phyloP scores from a whole-genome alignment of 768 basidiomycete species.

The Lentinula detonsa region DNA sequence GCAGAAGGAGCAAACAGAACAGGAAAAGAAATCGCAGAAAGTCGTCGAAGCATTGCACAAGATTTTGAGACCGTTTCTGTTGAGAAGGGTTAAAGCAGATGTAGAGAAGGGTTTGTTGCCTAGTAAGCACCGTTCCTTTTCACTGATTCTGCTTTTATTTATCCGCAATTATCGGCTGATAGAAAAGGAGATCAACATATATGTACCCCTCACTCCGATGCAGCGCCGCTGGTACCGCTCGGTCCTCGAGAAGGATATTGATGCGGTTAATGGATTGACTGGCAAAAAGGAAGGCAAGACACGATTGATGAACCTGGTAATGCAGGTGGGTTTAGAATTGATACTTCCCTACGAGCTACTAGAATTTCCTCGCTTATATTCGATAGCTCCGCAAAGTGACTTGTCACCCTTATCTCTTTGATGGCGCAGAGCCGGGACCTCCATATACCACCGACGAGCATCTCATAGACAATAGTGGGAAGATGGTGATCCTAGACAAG shows the following conservation, averaged over 20 bases:
- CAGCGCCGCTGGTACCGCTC: constrained; percentile 97
- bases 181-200: constrained; percentile 99
- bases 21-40: constrained; percentile 84
- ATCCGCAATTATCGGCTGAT: not conserved
- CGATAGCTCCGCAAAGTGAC: constrained; percentile 74
- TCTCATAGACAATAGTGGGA: constrained; percentile 88
- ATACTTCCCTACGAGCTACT: not conserved
- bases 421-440: constrained; percentile 97
- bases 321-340: constrained; percentile 62
- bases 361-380: not conserved
- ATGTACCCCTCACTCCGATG: constrained; percentile 95
- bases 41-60: constrained; percentile 97
- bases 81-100: constrained; percentile 91
- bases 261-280: constrained; percentile 92
- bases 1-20: constrained; percentile 16
- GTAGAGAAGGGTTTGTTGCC: constrained; percentile 95
- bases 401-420: constrained; percentile 89
- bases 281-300: constrained; percentile 99
- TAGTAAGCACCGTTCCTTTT: constrained; percentile 40
- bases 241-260: constrained; percentile 96
- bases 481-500: constrained; percentile 98
- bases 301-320: constrained; percentile 96
- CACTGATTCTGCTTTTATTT: not conserved
- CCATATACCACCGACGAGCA: constrained; percentile 99
- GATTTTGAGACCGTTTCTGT: constrained; percentile 90